Evolutionary conservation across 371 early-diverging fungal species (phyloP).

Genomic region (Dichotomocladium elegans): DNA sequence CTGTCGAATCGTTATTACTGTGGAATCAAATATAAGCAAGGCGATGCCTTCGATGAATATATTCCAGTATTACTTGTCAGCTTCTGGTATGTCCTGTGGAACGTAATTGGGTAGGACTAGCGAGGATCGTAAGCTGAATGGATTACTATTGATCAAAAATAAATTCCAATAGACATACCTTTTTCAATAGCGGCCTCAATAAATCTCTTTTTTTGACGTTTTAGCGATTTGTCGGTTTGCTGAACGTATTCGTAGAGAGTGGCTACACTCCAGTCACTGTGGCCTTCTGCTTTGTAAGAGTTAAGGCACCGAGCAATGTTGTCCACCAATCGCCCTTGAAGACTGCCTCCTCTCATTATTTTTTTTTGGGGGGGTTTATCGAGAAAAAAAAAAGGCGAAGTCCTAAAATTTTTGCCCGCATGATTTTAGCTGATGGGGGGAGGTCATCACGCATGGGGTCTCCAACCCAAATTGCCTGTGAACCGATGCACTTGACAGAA

Average conservation of each 20-base stretch:
- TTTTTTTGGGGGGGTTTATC: background rate
- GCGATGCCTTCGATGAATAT: too few relatives aligned
- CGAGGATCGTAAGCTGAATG: too few relatives aligned
- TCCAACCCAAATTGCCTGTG: too few relatives aligned
- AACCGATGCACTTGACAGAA: too few relatives aligned
- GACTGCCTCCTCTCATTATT: slow-evolving; percentile 12
- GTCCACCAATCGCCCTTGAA: slow-evolving; percentile 20
- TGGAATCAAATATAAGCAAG: background rate
- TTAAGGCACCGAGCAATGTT: slow-evolving; percentile 20
- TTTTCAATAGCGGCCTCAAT: slow-evolving; percentile 47
- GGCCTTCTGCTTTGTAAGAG: slow-evolving; percentile 31
- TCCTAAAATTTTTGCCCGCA: too few relatives aligned
- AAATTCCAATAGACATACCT: slow-evolving; percentile 17
- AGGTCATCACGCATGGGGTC: too few relatives aligned
- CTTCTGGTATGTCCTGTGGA: background rate
- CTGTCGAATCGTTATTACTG: slow-evolving; percentile 20
- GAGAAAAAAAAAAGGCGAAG: background rate
- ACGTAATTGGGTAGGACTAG: slow-evolving; percentile 11
- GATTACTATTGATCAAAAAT: too few relatives aligned
- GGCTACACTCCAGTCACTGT: slow-evolving; percentile 19
- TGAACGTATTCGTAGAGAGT: slow-evolving; percentile 46
- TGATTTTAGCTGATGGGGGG: too few relatives aligned
- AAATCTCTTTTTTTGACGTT: slow-evolving; percentile 43
- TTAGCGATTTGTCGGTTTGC: slow-evolving; percentile 37
- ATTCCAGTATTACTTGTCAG: too few relatives aligned